Evolutionary conservation across 2,329 filamentous ascomycete species (phyloP), one percentile per base, ranked within the genome.

Genomic region (Nemania sp.): DNA sequence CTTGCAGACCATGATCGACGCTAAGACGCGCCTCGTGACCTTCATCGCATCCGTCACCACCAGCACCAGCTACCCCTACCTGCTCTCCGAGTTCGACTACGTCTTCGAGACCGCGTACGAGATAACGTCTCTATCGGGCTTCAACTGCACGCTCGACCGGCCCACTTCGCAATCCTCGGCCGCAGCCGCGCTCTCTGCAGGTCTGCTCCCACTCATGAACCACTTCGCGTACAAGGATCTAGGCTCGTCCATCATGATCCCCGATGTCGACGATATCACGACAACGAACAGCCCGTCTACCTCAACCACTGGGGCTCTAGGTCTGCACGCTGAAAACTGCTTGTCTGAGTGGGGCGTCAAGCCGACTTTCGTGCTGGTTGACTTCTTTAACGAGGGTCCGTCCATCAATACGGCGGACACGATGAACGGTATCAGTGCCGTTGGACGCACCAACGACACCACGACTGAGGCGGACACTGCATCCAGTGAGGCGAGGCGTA

Each of bases 361-460:
- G 57, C 92, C 93, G n/a, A 89, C 85, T 2, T 94, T 93, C 73
- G 85, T 93, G 22, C 84, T 96, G 10, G 92, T 95, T 1, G 93
- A 97, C 79, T 95, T 93, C 79, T 94, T 90, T 79, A 90, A 93
- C 77, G 84, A 89, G 67, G 92, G 90, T 0, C 88, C 90, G 0
- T 87, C 91, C 35, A 88, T 96, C 62, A 82, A 84, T 6, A 89
- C 90, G 0, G 90, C 92, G 1, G 93, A 96, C 79, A 79, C 74
- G 53, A 78, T 93, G 75, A 95, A 95, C 77, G 82, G 81, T 8
- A 79, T 89, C 63, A 80, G 75, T 6, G 74, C 80, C 13, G 76
- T 75, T 2, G 83, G 83, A 8, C 79, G 83, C 15, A 71, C 57
- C 64, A 69, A 69, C 13, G 71, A 63, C 45, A 68, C 70, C 24